Conservation (phyloP, 306 rosid species). For the Pachyrhizus erosus region DNA sequence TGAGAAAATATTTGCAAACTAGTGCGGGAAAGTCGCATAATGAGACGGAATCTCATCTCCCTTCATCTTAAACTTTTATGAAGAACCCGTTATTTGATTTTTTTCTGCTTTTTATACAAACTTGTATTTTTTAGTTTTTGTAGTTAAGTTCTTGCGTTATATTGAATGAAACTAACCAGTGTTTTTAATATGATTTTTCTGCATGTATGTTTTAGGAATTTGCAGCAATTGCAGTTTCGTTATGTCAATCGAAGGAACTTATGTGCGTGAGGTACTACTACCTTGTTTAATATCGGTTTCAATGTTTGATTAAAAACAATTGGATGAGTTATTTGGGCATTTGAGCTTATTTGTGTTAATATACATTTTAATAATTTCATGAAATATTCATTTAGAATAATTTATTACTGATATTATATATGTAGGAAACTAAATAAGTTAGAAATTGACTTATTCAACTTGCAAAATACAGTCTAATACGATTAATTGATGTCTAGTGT, state of each 20-base stretch:
- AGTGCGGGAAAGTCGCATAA: too few species aligned
- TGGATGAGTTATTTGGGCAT: not conserved
- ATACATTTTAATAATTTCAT: not conserved
- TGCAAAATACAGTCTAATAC: not conserved
- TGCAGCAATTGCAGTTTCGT: constrained; percentile 15
- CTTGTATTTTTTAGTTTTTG: not conserved
- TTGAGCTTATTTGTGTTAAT: not conserved
- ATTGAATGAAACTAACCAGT: not conserved
- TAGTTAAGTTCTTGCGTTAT: not conserved
- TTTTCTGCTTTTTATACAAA: too few species aligned
- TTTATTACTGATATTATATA: not conserved
- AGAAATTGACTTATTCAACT: not conserved
- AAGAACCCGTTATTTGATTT: too few species aligned
- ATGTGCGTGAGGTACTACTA: constrained; percentile 5
- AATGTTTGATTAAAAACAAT: not conserved
- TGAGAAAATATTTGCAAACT: too few species aligned
- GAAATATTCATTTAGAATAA: not conserved
- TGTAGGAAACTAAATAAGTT: not conserved
- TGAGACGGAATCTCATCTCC: not conserved
- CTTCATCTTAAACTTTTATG: not conserved
- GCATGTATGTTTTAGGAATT: not conserved
- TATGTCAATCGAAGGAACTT: constrained; percentile 17
- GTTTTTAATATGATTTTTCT: not conserved
- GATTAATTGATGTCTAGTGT: not conserved
- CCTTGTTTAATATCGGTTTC: not conserved